These are phyloP conservation scores for Aspergillus fructus DNA, from an alignment of 2,329 filamentous ascomycete genomes.

Conservation along the genomic window DNA sequence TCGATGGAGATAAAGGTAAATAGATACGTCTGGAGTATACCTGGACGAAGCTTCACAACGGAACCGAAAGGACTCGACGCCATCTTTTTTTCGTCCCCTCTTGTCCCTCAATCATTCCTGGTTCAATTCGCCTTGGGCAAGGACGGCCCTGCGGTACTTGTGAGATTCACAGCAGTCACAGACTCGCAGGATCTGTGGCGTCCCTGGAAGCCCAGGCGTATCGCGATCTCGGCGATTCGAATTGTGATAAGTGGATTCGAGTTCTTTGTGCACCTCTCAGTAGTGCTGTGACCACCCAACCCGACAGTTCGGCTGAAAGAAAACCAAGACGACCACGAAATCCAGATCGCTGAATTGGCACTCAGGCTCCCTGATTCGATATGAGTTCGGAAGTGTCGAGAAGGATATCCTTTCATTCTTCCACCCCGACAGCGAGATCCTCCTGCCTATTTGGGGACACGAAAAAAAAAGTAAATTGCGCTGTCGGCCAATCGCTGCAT, in stretches of 20 bases:
- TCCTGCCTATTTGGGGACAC: neutral
- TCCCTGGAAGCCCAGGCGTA: neutral
- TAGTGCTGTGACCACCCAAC: neutral
- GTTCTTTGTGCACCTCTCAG: neutral
- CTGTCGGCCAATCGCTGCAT: neutral
- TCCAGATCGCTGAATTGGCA: neutral
- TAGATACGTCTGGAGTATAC: neutral
- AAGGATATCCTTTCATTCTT: neutral
- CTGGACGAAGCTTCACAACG: neutral
- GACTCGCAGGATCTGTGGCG: neutral
- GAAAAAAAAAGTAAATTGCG: neutral
- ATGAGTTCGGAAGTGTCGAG: neutral
- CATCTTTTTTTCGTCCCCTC: neutral
- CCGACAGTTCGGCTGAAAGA: constrained; percentile 4
- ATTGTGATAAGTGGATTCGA: constrained; percentile 7
- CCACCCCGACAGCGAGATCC: neutral
- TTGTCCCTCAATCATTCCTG: neutral
- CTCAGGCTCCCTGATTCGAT: neutral
- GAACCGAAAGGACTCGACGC: neutral
- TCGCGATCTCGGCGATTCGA: constrained; percentile 1
- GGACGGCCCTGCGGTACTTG: neutral
- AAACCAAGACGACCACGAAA: neutral
- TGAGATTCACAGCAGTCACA: neutral
- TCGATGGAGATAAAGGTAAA: neutral
- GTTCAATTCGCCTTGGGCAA: neutral